Evolutionary conservation across 345 rosid genomes (phyloP).

Genomic region (Triadica sebifera): DNA sequence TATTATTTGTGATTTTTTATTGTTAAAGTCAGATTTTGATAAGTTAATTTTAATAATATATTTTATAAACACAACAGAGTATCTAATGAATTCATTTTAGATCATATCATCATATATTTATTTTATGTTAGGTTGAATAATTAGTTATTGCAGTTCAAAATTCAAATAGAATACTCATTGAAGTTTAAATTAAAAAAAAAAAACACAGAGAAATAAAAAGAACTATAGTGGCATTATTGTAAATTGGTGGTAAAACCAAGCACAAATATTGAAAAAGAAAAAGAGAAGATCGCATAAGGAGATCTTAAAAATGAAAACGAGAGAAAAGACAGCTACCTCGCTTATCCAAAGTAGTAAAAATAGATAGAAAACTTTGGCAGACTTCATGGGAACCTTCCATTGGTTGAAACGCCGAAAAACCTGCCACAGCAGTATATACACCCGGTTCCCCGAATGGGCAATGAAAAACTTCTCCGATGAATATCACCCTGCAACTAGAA

Average conservation of each 20-base stretch:
- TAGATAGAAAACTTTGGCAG: neutral
- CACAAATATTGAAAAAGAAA: neutral
- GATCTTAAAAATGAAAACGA: neutral
- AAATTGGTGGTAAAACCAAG: slow-evolving; percentile 3
- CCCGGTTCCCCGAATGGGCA: slow-evolving; percentile 52
- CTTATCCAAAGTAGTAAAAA: slow-evolving; percentile 1
- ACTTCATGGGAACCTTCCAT: slow-evolving; percentile 40
- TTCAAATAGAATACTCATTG: too few relatives aligned
- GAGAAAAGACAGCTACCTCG: slow-evolving; percentile 15
- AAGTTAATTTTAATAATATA: too few relatives aligned
- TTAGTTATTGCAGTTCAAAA: too few relatives aligned
- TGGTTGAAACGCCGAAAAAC: slow-evolving; percentile 40
- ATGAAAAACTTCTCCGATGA: slow-evolving; percentile 38
- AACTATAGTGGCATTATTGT: slow-evolving; percentile 17
- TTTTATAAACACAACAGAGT: too few relatives aligned
- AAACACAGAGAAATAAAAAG: too few relatives aligned
- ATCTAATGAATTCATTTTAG: too few relatives aligned
- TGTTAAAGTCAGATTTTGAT: too few relatives aligned
- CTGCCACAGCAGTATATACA: slow-evolving; percentile 19
- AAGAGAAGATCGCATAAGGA: too few relatives aligned
- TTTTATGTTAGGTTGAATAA: too few relatives aligned
- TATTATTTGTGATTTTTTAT: too few relatives aligned
- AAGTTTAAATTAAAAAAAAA: too few relatives aligned
- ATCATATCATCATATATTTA: too few relatives aligned
- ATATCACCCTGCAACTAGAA: slow-evolving; percentile 4